Evolutionary conservation across 176 grass and related monocot species (phyloP).

Genomic region (Echinochloa phyllopogon): DNA sequence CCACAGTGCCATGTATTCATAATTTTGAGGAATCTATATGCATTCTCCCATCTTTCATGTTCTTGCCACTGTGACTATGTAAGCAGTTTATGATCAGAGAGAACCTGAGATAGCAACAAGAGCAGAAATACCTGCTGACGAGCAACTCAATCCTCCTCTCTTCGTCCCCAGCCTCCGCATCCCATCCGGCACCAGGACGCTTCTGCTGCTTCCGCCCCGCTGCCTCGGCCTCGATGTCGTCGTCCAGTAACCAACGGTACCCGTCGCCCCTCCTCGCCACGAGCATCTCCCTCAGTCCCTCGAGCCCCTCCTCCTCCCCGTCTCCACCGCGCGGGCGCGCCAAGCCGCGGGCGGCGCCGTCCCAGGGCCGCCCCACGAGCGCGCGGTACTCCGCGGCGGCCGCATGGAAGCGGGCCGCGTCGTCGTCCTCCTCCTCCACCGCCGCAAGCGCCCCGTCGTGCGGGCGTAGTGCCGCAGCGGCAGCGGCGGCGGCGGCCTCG

Average conservation of each 20-base stretch:
- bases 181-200: constrained; percentile 10
- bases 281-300: constrained; percentile 73
- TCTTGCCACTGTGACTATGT: not conserved
- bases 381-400: constrained; percentile 68
- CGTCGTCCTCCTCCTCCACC: constrained; percentile 61
- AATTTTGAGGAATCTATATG: not conserved
- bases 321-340: constrained; percentile 29
- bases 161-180: constrained; percentile 29
- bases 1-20: not conserved
- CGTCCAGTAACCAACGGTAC: constrained; percentile 73
- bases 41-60: constrained; percentile 16
- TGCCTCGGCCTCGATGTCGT: constrained; percentile 62
- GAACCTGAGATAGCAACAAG: constrained; percentile 3
- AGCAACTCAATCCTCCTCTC: constrained; percentile 69
- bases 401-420: constrained; percentile 47
- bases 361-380: constrained; percentile 73
- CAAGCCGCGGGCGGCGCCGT: constrained; percentile 24
- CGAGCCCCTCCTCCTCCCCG: constrained; percentile 50
- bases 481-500: constrained; percentile 33
- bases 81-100: not conserved
- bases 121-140: constrained; percentile 60
- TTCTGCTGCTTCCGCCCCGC: constrained; percentile 5
- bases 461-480: not conserved
- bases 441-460: constrained; percentile 1
- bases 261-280: constrained; percentile 59